Conservation (phyloP, 2,329 filamentous ascomycete species). For the Decorospora gaudefroyi region DNA sequence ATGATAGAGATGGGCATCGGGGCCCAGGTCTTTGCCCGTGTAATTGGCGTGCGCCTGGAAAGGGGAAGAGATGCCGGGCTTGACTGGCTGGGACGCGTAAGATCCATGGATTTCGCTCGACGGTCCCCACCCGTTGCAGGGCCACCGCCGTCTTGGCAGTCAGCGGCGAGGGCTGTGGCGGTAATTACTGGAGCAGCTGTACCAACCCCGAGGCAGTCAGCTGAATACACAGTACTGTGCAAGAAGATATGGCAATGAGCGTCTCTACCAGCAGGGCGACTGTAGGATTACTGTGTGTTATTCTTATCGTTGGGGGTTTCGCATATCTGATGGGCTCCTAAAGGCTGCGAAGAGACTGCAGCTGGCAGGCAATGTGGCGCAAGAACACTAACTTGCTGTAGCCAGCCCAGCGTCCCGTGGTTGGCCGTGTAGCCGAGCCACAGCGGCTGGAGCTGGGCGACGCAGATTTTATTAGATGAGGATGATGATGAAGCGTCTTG, state of each 20-base stretch:
- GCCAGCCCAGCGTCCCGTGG: conserved; percentile 18
- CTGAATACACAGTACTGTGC: too few relatives aligned
- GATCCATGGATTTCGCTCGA: conserved; percentile 27
- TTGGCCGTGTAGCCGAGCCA: too few relatives aligned
- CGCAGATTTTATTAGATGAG: too few relatives aligned
- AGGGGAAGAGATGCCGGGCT: conserved; percentile 30
- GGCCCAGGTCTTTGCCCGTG: conserved; percentile 22
- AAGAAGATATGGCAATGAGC: too few relatives aligned
- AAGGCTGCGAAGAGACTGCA: too few relatives aligned
- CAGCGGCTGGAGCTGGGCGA: conserved; percentile 3
- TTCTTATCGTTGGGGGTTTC: too few relatives aligned
- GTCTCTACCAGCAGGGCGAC: too few relatives aligned
- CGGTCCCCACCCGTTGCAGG: conserved; percentile 31
- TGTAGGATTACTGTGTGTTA: too few relatives aligned
- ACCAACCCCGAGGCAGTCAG: conserved; percentile 1
- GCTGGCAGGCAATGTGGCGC: too few relatives aligned
- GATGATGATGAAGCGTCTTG: too few relatives aligned
- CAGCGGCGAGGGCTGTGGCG: conserved; percentile 14
- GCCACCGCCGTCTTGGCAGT: conserved; percentile 25
- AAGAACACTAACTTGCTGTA: too few relatives aligned
- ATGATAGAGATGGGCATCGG: conserved; percentile 31
- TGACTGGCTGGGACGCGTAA: conserved; percentile 38
- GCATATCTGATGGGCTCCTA: too few relatives aligned
- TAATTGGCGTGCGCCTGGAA: conserved; percentile 27
- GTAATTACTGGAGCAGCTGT: conserved; percentile 4